Evolutionary conservation across 2,329 filamentous ascomycete genomes (phyloP), one percentile per base, ranked within the genome.

Genomic region (Akanthomyces dipterigenus): DNA sequence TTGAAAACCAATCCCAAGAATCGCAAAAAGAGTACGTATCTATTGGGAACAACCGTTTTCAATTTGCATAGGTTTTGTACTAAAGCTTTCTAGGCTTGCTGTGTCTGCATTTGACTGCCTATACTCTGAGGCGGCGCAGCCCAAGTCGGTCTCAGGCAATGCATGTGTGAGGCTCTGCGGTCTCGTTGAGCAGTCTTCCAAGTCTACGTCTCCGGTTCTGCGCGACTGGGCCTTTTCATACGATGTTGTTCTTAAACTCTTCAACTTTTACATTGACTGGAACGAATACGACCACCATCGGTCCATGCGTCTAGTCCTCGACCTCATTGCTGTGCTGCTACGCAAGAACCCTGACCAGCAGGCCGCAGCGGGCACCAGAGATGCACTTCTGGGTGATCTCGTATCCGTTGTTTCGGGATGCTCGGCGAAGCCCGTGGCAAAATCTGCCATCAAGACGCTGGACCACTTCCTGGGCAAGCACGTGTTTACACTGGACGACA

Each of bases 391-490:
- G 18, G 71, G 78, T 28, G 80, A 76, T 5, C 77, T 87, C 7
- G 68, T 89, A 18, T 80, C 82, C 1, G 83, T 88, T 16, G 80
- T 90, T 46, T 78, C 81, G 24, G 80, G 83, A 61, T 79, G 83
- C 63, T 84, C 84, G 38, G 79, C 85, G 18, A 86, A 83, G 64
- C 82, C 86, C 11, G 78, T 87, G 56, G 85, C 86, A 45, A 91
- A 91, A 70, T 88, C 88, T 40, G 84, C 87, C 7, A 81, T 91
- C 63, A 86, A 87, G 68, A 82, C 82, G 18, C 75, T 91, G 42
- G 85, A 88, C 53, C 81, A 87, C 67, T 82, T 91, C 61, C 69
- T 91, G 3, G 75, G 78, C 53, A 91, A 89, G 70, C 75, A 77
- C 2, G 77, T 87, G 14, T 73, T 88, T 28, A 76, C 75, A 67